Evolutionary conservation across 306 rosid species (phyloP), one percentile per base, ranked within the genome.

Genomic region (Vachellia collinsii): DNA sequence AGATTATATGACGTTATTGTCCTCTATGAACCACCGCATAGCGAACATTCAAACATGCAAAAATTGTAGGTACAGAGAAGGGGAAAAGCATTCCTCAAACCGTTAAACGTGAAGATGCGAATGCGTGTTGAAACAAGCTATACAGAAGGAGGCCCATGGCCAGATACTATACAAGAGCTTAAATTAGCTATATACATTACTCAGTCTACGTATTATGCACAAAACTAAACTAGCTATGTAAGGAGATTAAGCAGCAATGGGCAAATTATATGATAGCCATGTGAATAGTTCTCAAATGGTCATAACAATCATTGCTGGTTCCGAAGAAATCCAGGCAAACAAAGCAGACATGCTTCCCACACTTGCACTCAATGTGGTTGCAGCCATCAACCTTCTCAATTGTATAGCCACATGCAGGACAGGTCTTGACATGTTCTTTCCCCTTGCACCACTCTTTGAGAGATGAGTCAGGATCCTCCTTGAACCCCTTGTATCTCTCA

Each of bases 311-410:
- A 14, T 95, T 85, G 68, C 98, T 81, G 73, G 74, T 83, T 42
- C 41, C 74, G 17, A 82, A 93, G 83, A 71, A 65, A 39, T 83
- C 96, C 87, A 95, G 83, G 83, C 98, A 96, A 63, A 79, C 96
- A 98, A 98, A 96, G 86, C 99, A 96, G 5, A 96, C 89, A 79
- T 96, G 99, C 63, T 73, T 93, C 48, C 94, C 98, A 59, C 99
- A 96, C 88, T 81, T 85, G 38, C 99, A 96, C 85, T 87, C 94
- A 19, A 96, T 54, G 61, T 93, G 99, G 84, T 96, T 93, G 91
- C 99, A 96, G 46, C 99, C 99, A 10, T 93, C 98, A 1, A 78
- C 54, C 89, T 96, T 96, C 89, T 96, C 97, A 44, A 96, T 92
- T 20, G 89, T 83, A 75, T 77, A 87, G 38, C 92, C 88, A 75